Conservation (phyloP, 768 basidiomycete genomes). For the Arthromyces matolae region DNA sequence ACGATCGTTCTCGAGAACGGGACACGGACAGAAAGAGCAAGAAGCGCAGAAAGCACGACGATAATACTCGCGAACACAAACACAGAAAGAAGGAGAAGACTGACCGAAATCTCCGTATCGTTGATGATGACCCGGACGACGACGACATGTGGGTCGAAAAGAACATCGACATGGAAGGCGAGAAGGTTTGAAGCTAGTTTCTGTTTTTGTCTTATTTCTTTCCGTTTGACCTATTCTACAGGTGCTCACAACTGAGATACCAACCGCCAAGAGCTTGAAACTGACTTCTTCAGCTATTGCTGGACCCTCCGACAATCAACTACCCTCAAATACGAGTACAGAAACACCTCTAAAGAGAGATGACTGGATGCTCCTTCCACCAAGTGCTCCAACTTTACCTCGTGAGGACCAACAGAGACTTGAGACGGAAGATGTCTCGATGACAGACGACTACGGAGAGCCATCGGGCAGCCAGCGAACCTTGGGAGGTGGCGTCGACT, state of each 20-base stretch:
- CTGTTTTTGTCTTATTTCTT: not conserved
- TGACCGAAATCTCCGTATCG: constrained; percentile 37
- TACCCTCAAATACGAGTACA: constrained; percentile 45
- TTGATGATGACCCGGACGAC: constrained; percentile 74
- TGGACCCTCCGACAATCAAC: constrained; percentile 38
- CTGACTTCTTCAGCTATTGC: constrained; percentile 57
- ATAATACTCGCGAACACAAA: constrained; percentile 37
- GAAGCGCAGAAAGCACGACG: constrained; percentile 51
- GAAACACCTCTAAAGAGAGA: constrained; percentile 62
- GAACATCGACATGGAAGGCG: constrained; percentile 76
- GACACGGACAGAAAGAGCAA: constrained; percentile 45
- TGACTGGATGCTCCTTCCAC: constrained; percentile 82
- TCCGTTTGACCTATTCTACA: constrained; percentile 25
- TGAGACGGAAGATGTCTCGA: constrained; percentile 40
- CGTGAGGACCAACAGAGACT: constrained; percentile 20
- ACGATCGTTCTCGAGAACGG: constrained; percentile 32
- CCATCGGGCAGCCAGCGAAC: constrained; percentile 41
- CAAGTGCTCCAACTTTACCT: constrained; percentile 28
- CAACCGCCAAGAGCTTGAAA: constrained; percentile 68
- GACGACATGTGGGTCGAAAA: constrained; percentile 87
- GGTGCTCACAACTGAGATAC: constrained; percentile 71
- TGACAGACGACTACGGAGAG: constrained; percentile 68
- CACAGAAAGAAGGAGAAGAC: constrained; percentile 42
- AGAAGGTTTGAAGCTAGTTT: constrained; percentile 51
- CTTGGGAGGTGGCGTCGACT: constrained; percentile 66